Base-by-base conservation (phyloP, 1,284 basidiomycete species). In the Cryptococcus sp. region DNA sequence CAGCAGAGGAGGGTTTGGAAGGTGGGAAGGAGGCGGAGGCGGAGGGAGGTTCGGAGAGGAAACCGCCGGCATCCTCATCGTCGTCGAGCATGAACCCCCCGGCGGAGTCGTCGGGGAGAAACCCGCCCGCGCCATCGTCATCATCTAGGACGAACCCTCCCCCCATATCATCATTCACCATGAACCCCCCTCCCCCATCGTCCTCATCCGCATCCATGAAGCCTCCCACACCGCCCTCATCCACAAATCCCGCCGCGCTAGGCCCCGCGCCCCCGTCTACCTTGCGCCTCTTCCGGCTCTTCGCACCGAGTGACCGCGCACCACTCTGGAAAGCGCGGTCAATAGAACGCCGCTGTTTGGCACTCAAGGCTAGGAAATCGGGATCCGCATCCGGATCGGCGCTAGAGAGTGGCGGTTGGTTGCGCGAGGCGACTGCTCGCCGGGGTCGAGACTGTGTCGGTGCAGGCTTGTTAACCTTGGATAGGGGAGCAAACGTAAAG, bases 261-360 rank as follows among this genome's bases (percentile, higher is more conserved):
- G 13, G 15, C n/a, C 20, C 28, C 45, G 35, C 52, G 6, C 44
- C 56, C n/a, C 21, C 37, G 3, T 47, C 46, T 11, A 52, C 28
- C 50, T 59, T 64, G 36, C 63, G 49, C 46, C 57, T 47, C 50
- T 68, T 69, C 13, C 61, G 57, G 24, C 28, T 44, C 33, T 47
- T 37, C 28, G n/a, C 46, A 36, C 47, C 37, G 4, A 42, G 13
- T 11, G 46, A 44, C n/a, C 36, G 24, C 8, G 71, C 23, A 8
- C 65, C 76, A 33, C 68, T 61, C 4, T 70, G 58, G 55, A 76
- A 78, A 0, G 71, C 74, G 21, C 57, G 55, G 53, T 78, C 75
- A n/a, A 78, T 65, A 2, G 59, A 48, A 11, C 62, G 56, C 20
- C 65, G 54, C 52, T 73, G 68, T 9, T 61, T 52, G 0, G 39